Base-by-base conservation (phyloP, 2,329 filamentous ascomycete species). In the Fusarium sp. region DNA sequence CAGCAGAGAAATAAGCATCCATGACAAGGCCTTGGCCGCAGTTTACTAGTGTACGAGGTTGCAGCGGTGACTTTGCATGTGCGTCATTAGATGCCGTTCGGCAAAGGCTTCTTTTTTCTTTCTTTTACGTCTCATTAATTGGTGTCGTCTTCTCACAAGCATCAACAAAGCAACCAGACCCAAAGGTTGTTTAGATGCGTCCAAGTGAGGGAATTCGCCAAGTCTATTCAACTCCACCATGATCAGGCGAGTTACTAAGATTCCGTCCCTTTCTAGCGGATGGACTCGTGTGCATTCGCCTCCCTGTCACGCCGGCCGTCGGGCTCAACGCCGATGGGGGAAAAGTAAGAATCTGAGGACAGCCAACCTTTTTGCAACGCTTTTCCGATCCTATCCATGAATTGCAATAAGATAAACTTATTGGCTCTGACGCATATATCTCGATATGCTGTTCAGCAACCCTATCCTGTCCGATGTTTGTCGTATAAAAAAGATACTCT, bases 401-500 rank as follows among this genome's bases (percentile, higher is more conserved):
- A 62, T 63, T 56, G 52, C 45, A 61, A 57, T 40, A 40, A 57
- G 52, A 60, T 56, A 47, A 47, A 37, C 52, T 51, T 63, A 30
- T 56, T 56, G 45, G 40, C 55, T 67, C 63, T 62, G 46, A 58
- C 69, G 51, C 68, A 61, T 70, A 57, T 68, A 73, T 62, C 59
- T 56, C 68, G 62, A 55, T 62, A 66, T 72, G 70, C 64, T 61
- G 59, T 63, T 68, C 49, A 61, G 58, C 49, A 59, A 59, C 43
- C 60, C 67, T 52, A 19, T 59, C 62, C 70, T 57, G 52, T 55
- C 72, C 59, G 56, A 70, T 61, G 67, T 72, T 71, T 51, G 57
- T 67, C 57, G 59, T 69, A 61, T 67, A 58, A 65, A 59, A 65
- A 59, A 33, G 56, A 72, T 58, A 60, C 64, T 77, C 76, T 77